Evolutionary conservation across 192 early-diverging fungal species (phyloP).

Genomic region (Bifiguratus adelaidae): DNA sequence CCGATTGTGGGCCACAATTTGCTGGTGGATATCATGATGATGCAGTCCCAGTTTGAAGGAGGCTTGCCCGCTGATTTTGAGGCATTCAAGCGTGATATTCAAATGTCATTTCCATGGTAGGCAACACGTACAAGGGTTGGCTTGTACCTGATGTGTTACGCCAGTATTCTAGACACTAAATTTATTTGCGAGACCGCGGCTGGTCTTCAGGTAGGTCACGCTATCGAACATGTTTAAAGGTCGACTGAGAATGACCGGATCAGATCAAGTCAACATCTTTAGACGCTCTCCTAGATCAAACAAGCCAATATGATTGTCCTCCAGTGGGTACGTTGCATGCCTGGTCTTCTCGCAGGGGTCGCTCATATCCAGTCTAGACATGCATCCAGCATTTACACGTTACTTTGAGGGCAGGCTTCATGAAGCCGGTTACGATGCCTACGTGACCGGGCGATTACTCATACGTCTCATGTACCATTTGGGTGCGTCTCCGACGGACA

Average conservation of each 20-base stretch:
- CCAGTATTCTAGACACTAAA: slow-evolving; percentile 74
- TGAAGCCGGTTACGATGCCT: slow-evolving; percentile 93
- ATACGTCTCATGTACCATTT: too few species aligned
- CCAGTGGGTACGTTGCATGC: too few species aligned
- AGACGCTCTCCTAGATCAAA: too few species aligned
- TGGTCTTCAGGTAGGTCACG: slow-evolving; percentile 18
- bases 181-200: slow-evolving; percentile 32
- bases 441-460: slow-evolving; percentile 89
- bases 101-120: slow-evolving; percentile 52
- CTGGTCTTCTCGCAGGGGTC: too few species aligned
- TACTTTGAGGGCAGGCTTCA: slow-evolving; percentile 47
- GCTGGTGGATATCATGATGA: slow-evolving; percentile 75
- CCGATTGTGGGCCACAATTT: slow-evolving; percentile 90
- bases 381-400: slow-evolving; percentile 9
- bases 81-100: slow-evolving; percentile 58
- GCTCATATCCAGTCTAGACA: too few species aligned
- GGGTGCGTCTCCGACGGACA: too few species aligned
- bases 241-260: too few species aligned
- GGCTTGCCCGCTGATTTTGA: slow-evolving; percentile 48
- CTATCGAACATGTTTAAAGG: too few species aligned
- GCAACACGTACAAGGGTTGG: background rate
- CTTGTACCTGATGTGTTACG: background rate
- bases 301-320: too few species aligned
- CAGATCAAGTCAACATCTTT: too few species aligned
- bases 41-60: slow-evolving; percentile 61